A percentile compares a stretch with the other conserved stretches of the same genome.
These are phyloP conservation scores for Metarhizium brunneum DNA, from an alignment of 2,329 filamentous ascomycete genomes.

Conservation along the genomic window DNA sequence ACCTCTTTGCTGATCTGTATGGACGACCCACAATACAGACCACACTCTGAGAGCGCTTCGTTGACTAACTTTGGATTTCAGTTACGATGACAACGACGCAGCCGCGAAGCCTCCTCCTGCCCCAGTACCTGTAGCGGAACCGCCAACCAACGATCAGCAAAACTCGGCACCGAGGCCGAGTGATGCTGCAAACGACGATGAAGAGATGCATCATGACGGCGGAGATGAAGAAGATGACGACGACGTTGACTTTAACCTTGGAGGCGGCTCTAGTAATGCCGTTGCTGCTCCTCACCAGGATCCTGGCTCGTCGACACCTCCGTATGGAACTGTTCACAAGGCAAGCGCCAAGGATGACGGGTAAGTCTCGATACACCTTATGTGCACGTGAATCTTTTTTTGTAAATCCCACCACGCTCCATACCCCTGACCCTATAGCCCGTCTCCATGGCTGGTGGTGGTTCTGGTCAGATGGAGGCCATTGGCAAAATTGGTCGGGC, in stretches of 20 bases:
- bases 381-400: neutral
- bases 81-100: slow-evolving; percentile 56
- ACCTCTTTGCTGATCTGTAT: slow-evolving; percentile 93
- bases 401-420: neutral
- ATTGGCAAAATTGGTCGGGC: neutral
- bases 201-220: slow-evolving; percentile 32
- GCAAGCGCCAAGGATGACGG: slow-evolving; percentile 54
- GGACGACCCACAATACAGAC: slow-evolving; percentile 19
- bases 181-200: slow-evolving; percentile 19
- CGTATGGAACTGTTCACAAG: slow-evolving; percentile 32
- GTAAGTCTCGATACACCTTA: slow-evolving; percentile 22
- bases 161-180: slow-evolving; percentile 9
- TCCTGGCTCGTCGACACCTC: slow-evolving; percentile 20
- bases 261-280: slow-evolving; percentile 28
- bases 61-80: slow-evolving; percentile 19
- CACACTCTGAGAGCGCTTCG: neutral
- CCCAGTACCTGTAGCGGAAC: slow-evolving; percentile 17
- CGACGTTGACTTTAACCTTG: slow-evolving; percentile 51
- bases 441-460: neutral
- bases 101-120: slow-evolving; percentile 27
- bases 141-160: slow-evolving; percentile 19
- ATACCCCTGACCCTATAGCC: neutral
- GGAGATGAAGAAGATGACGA: slow-evolving; percentile 44
- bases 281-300: slow-evolving; percentile 20
- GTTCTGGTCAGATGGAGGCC: neutral